Evolutionary conservation across 2,329 filamentous ascomycete species (phyloP), one percentile per base, ranked within the genome.

Genomic region (Neoascochyta sp.): DNA sequence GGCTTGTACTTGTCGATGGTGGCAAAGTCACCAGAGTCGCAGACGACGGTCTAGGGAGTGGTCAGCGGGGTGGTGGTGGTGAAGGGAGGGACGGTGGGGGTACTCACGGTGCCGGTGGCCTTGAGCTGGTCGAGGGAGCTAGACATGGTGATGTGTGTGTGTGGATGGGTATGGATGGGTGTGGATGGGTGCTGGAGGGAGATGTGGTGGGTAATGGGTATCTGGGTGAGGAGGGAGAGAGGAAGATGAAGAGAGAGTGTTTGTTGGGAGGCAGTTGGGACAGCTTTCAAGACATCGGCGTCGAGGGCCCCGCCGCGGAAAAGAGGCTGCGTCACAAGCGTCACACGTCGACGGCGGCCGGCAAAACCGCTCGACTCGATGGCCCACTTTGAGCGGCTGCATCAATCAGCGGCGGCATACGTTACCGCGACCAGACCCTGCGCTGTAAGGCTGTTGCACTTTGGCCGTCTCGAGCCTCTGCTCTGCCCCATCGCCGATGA

Each of bases 1-100:
- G 92, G 92, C 81, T 95, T 94, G 82, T 98, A 98, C 77, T 96
- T 95, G 76, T 77, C 89, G 68, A 98, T 98, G 69, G 89, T 89
- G 80, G 71, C 66, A 51, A 69, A 68, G 62, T 73, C 83, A 82
- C 89, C 92, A 69, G 90, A 95, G 75, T 96, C 92, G 69, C 85
- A 90, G 68, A 96, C 92, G 63, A 96, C 92, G 47, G 86, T 84
- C 87, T 92, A 32, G 11, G 19, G 11, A 16, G n/a, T 20, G 22
- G 36, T 47, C 20, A 45, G 39, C 32, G n/a, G n/a, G 16, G 20
- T 23, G 25, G 36, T 23, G 21, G 33, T 17, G 41, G 30, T 39
- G 29, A 29, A 27, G 34, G 27, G 24, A 26, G 35, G 35, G 27
- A 41, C 46, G 40, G 56, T 42, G 47, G 50, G 41, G 34, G 32